These are phyloP conservation scores for Fusarium sp. DNA, from an alignment of 2,329 filamentous ascomycete species.

Conservation along the genomic window DNA sequence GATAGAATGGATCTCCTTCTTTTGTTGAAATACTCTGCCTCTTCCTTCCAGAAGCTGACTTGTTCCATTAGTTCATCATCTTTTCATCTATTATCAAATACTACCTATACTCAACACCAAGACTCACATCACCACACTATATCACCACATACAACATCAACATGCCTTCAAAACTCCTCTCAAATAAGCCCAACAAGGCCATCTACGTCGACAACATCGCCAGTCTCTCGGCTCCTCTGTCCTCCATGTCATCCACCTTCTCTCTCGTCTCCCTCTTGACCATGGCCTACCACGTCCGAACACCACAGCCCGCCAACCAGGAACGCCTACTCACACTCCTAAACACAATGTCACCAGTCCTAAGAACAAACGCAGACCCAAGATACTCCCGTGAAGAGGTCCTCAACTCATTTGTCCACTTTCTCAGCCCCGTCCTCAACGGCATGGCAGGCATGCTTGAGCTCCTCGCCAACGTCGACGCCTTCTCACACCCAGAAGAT, in stretches of 20 bases:
- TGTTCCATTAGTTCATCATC: conserved; percentile 16
- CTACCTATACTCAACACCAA: conserved; percentile 6
- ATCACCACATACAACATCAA: conserved; percentile 4
- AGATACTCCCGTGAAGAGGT: conserved; percentile 45
- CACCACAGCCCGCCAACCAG: conserved; percentile 42
- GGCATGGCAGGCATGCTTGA: conserved; percentile 51
- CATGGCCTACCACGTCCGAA: conserved; percentile 49
- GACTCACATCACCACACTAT: background rate
- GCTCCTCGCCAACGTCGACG: conserved; percentile 49
- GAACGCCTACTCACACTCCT: conserved; percentile 52
- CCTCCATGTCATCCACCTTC: conserved; percentile 47
- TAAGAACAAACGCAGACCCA: conserved; percentile 20
- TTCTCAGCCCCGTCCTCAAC: conserved; percentile 50
- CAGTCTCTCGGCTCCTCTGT: conserved; percentile 49
- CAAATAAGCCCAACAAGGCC: conserved; percentile 35
- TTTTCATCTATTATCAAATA: conserved; percentile 1
- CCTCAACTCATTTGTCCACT: conserved; percentile 49
- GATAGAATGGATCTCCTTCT: conserved; percentile 23
- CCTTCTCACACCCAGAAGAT: conserved; percentile 48
- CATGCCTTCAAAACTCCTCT: conserved; percentile 38
- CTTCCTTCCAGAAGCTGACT: conserved; percentile 36
- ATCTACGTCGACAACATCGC: conserved; percentile 47
- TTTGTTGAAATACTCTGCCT: conserved; percentile 23
- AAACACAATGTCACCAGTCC: conserved; percentile 48
- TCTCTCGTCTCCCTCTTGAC: conserved; percentile 52